Base-by-base conservation (phyloP, 345 rosid genomes). In the Lepidium didymum region DNA sequence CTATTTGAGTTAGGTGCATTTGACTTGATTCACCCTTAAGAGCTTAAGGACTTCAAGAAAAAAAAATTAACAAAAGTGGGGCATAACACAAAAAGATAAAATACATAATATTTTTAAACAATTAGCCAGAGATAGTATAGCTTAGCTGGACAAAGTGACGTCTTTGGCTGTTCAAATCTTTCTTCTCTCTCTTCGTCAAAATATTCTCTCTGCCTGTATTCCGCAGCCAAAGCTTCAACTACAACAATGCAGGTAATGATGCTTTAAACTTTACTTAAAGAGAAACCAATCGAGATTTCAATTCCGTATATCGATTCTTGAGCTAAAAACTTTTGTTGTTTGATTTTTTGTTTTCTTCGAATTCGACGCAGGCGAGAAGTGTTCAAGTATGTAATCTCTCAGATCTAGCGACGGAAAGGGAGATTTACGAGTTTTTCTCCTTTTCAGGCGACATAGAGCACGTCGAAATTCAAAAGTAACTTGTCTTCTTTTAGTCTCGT, bases 401-500 rank as follows among this genome's bases (percentile, higher is more conserved):
- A 78, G 99, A 94, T 94, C 97, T 94, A 80, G 96, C 95, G 0
- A 89, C 79, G 13, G 95, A 89, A 85, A 84, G 96, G n/a, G 99
- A 94, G 87, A 84, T 91, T 87, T 90, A 85, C 66, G 99, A 94
- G 86, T 94, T 94, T 77, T 94, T 94, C 86, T 94, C 99, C 40
- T 91, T 89, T 74, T 86, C 99, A 34, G 99, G 99, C 21, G 95
- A 84, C 67, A 86, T 94, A 57, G 91, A 94, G 21, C 87, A 73
- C 71, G 77, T 91, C 64, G 74, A 84, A 75, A 81, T 91, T 69
- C 78, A 11, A 7, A 70, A 85, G 99, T 94, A 67, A 36, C 75
- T 51, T 53, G 11, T 31, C 7, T 3, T 12, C 5, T 21, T 36
- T 15, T 5, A 29, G 33, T 29, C 33, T 29, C 7, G 7, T 29